phyloP scores from a whole-genome alignment of 768 basidiomycete genomes.

The Lentinula sp. region DNA sequence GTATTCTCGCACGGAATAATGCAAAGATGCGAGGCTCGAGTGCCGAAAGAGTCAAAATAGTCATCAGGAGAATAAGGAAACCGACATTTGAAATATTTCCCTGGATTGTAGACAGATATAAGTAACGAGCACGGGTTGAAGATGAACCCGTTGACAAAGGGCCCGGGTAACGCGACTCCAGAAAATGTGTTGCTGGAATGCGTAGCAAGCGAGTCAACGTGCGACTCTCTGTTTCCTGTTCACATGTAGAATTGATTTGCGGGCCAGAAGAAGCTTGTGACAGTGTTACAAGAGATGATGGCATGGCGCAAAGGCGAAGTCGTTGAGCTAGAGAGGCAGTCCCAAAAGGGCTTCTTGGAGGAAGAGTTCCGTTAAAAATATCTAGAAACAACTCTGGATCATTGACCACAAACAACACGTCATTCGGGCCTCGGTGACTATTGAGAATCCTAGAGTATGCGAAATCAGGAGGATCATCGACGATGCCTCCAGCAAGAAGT shows the following conservation, averaged over 20 bases:
- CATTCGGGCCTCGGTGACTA: conserved; percentile 9
- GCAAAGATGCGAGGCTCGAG: conserved; percentile 35
- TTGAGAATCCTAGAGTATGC: conserved; percentile 14
- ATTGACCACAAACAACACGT: conserved; percentile 31
- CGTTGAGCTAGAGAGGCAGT: conserved; percentile 3
- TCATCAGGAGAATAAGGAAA: conserved; percentile 16
- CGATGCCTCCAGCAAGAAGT: background rate
- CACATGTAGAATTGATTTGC: background rate
- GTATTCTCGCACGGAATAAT: conserved; percentile 35
- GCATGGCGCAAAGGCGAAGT: background rate
- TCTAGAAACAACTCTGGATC: conserved; percentile 27
- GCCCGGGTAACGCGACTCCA: background rate
- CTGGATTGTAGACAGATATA: conserved; percentile 4
- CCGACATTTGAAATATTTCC: conserved; percentile 13
- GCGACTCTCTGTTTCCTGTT: background rate
- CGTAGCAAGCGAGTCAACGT: background rate
- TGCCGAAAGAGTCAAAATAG: conserved; percentile 21
- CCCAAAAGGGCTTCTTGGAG: background rate
- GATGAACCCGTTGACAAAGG: background rate
- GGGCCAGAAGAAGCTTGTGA: background rate
- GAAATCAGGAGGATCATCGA: background rate
- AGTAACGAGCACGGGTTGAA: background rate
- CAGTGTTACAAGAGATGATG: conserved; percentile 1
- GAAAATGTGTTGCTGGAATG: conserved; percentile 3
- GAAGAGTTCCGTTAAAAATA: conserved; percentile 20